Evolutionary conservation across 139 green algal species (phyloP).

Genomic region (Chlamydomonas asymmetrica): DNA sequence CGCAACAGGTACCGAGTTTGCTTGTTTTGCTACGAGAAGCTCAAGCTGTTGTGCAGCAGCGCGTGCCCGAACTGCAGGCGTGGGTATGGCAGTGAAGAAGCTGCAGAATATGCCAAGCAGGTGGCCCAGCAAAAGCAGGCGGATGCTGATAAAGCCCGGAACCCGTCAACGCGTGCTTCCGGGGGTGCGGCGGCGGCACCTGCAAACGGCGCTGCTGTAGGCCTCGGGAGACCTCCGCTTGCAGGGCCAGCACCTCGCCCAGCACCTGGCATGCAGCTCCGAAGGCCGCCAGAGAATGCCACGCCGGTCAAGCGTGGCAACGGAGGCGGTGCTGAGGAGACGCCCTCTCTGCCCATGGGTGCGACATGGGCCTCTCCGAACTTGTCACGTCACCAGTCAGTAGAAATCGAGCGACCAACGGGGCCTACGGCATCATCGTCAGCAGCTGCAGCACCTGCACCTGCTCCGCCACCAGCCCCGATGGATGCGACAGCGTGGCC

Average conservation of each 20-base stretch:
- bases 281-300: conserved; percentile 15
- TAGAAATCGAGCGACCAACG: conserved; percentile 24
- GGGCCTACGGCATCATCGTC: not conserved
- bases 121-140: conserved; percentile 1
- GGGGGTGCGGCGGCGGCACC: not conserved
- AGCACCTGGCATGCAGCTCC: no score
- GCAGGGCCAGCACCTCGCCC: not conserved
- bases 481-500: conserved; percentile 52
- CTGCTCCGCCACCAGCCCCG: no score
- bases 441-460: no score
- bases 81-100: conserved; percentile 44
- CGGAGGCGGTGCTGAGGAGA: not conserved
- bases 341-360: conserved; percentile 26
- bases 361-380: conserved; percentile 31
- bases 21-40: conserved; percentile 60
- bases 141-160: no score
- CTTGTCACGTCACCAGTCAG: conserved; percentile 17
- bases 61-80: conserved; percentile 54
- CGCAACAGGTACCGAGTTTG: conserved; percentile 56
- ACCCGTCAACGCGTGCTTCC: no score
- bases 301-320: conserved; percentile 9
- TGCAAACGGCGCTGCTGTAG: not conserved
- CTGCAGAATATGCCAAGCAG: conserved; percentile 19
- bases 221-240: not conserved
- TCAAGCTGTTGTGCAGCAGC: conserved; percentile 52